Conservation (phyloP, 768 basidiomycete genomes). For the Daedalea quercina region DNA sequence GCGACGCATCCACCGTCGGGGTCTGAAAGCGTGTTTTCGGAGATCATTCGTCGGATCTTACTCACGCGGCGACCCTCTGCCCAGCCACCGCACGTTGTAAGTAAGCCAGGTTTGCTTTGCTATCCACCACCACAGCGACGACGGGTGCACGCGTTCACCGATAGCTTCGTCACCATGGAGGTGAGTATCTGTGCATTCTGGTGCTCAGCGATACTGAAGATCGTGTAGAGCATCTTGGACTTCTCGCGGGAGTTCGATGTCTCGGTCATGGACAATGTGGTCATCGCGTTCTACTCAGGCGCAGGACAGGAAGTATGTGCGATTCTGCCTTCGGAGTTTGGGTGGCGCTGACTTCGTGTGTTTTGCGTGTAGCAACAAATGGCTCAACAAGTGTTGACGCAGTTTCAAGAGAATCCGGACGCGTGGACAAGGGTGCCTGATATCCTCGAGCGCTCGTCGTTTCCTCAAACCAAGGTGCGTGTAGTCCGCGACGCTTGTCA, state of each 20-base stretch:
- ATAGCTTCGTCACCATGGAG: slow-evolving; percentile 30
- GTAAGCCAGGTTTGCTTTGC: slow-evolving; percentile 16
- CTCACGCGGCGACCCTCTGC: slow-evolving; percentile 22
- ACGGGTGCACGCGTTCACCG: slow-evolving; percentile 15
- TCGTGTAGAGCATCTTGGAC: slow-evolving; percentile 75
- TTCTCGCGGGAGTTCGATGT: slow-evolving; percentile 94
- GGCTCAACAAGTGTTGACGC: slow-evolving; percentile 90
- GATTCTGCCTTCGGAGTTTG: slow-evolving; percentile 5
- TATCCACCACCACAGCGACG: slow-evolving; percentile 17
- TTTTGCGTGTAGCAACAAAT: slow-evolving; percentile 69
- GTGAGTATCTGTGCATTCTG: slow-evolving; percentile 16
- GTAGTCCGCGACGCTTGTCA: slow-evolving; percentile 15
- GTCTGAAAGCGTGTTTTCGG: slow-evolving; percentile 1
- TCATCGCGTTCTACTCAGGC: slow-evolving; percentile 86
- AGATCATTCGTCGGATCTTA: slow-evolving; percentile 1
- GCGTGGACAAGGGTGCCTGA: slow-evolving; percentile 97
- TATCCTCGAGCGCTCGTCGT: slow-evolving; percentile 79
- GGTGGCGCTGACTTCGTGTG: not conserved
- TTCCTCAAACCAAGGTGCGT: slow-evolving; percentile 78
- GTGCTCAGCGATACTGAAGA: slow-evolving; percentile 1
- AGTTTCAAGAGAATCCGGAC: slow-evolving; percentile 93
- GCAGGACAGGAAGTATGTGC: slow-evolving; percentile 69
- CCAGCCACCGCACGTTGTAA: slow-evolving; percentile 20
- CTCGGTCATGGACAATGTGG: slow-evolving; percentile 86
- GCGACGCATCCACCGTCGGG: not conserved